Conservation (phyloP, 305 asterid genomes). For the Fraxinus platypoda region DNA sequence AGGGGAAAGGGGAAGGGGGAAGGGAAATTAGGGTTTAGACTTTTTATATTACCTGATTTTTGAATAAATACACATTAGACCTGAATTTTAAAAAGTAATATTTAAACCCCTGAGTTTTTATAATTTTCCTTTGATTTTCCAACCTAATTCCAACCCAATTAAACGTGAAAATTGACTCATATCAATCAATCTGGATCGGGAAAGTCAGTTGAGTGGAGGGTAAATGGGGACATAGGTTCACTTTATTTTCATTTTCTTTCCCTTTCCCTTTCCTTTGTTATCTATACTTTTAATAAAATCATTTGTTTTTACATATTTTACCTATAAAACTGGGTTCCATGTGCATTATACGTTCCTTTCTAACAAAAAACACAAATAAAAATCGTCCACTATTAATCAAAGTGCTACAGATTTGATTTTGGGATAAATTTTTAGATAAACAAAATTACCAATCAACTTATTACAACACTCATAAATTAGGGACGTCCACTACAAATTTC, state of each 20-base stretch:
- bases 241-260: too few species aligned
- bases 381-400: not conserved
- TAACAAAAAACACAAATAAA: not conserved
- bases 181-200: too few species aligned
- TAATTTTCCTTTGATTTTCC: too few species aligned
- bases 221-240: too few species aligned
- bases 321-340: not conserved
- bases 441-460: not conserved
- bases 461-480: not conserved
- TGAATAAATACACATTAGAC: too few species aligned
- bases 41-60: too few species aligned
- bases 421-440: not conserved
- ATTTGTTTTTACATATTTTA: too few species aligned
- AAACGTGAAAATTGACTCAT: not conserved
- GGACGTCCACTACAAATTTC: not conserved
- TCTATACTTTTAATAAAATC: not conserved
- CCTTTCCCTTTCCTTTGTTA: not conserved
- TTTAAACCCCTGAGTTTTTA: too few species aligned
- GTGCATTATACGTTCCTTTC: not conserved
- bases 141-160: not conserved
- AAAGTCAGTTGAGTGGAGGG: not conserved
- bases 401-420: not conserved
- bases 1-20: too few species aligned
- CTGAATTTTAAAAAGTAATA: too few species aligned
- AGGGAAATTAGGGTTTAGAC: too few species aligned